A percentile compares a stretch with the other conserved stretches of the same genome.
These are phyloP conservation scores for Glycine tomentella DNA, from an alignment of 306 rosid genomes.

Conservation along the genomic window DNA sequence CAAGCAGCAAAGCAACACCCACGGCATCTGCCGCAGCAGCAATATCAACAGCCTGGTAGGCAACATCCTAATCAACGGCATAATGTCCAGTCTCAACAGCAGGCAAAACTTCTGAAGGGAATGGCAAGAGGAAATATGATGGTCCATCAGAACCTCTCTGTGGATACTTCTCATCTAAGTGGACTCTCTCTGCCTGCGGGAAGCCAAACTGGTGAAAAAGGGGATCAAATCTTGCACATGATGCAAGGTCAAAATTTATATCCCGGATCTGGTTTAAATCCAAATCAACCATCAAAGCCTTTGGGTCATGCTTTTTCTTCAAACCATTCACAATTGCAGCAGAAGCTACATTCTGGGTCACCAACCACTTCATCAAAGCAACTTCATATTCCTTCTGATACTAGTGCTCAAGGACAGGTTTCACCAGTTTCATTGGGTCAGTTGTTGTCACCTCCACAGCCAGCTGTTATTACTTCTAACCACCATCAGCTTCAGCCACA, in stretches of 20 bases:
- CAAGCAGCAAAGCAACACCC: slow-evolving; percentile 76
- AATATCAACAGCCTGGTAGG: slow-evolving; percentile 73
- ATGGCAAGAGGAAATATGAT: slow-evolving; percentile 69
- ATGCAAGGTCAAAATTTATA: slow-evolving; percentile 72
- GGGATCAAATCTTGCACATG: slow-evolving; percentile 70
- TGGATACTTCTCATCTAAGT: slow-evolving; percentile 70
- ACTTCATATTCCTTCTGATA: slow-evolving; percentile 67
- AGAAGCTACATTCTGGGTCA: slow-evolving; percentile 61
- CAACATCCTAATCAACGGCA: slow-evolving; percentile 81
- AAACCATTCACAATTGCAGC: slow-evolving; percentile 68
- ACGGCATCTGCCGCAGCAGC: slow-evolving; percentile 58
- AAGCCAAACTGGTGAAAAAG: slow-evolving; percentile 74
- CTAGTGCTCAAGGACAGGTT: slow-evolving; percentile 60
- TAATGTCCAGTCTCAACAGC: slow-evolving; percentile 71
- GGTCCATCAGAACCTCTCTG: slow-evolving; percentile 63
- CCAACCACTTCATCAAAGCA: slow-evolving; percentile 62
- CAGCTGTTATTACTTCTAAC: slow-evolving; percentile 48
- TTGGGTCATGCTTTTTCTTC: slow-evolving; percentile 61
- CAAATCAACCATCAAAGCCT: slow-evolving; percentile 62
- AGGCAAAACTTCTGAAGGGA: slow-evolving; percentile 72
- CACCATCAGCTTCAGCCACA: slow-evolving; percentile 59
- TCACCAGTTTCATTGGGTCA: slow-evolving; percentile 62
- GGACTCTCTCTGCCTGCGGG: slow-evolving; percentile 67
- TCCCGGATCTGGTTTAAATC: slow-evolving; percentile 67
- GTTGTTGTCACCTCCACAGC: slow-evolving; percentile 53